phyloP scores from a whole-genome alignment of 148 eudicot genomes.

The Silene conica region DNA sequence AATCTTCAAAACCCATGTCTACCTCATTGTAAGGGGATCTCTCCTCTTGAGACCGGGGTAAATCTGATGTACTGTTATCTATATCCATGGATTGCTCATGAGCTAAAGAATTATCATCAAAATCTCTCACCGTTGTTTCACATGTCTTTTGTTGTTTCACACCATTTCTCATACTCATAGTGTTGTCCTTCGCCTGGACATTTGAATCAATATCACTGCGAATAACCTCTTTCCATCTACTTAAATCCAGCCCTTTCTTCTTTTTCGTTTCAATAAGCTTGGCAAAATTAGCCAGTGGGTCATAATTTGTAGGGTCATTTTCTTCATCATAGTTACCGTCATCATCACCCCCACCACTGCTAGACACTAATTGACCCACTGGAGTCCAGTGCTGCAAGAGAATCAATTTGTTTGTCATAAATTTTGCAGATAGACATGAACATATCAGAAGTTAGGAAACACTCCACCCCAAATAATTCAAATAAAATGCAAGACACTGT shows the following conservation, averaged over 20 bases:
- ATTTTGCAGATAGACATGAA: neutral
- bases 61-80: slow-evolving; percentile 3
- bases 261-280: slow-evolving; percentile 57
- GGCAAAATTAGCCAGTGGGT: slow-evolving; percentile 47
- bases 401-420: neutral
- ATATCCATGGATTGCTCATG: slow-evolving; percentile 11
- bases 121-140: slow-evolving; percentile 17
- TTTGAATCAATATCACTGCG: slow-evolving; percentile 20
- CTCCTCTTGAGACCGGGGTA: slow-evolving; percentile 6
- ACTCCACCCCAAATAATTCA: neutral
- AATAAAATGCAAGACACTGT: neutral
- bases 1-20: slow-evolving; percentile 9
- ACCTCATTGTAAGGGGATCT: slow-evolving; percentile 11
- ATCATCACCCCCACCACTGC: slow-evolving; percentile 22
- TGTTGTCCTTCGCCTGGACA: slow-evolving; percentile 21
- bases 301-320: slow-evolving; percentile 37
- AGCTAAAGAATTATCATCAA: slow-evolving; percentile 17
- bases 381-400: slow-evolving; percentile 73
- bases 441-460: neutral
- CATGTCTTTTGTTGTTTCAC: slow-evolving; percentile 22
- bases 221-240: slow-evolving; percentile 47
- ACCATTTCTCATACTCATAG: neutral
- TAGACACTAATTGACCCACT: slow-evolving; percentile 24
- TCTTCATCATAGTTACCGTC: slow-evolving; percentile 36
- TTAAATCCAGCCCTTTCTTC: slow-evolving; percentile 68